Evolutionary conservation across 2,329 filamentous ascomycete genomes (phyloP), one percentile per base, ranked within the genome.

Genomic region (Ceratocystis albifundus): DNA sequence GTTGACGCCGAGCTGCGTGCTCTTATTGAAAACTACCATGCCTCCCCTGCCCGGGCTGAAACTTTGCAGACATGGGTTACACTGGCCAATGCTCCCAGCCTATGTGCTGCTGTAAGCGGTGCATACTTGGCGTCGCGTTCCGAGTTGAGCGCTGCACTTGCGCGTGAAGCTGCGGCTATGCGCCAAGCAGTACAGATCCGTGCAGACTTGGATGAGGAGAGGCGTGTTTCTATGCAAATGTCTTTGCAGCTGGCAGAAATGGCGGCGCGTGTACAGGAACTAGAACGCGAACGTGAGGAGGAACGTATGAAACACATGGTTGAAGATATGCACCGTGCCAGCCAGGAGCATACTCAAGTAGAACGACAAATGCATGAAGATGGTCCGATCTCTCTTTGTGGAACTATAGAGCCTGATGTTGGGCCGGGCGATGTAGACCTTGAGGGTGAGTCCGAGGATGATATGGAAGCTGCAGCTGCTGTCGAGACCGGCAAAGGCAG

Each of bases 11-110:
- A 41, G 6, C 45, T 67, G 30, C 53, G 62, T 10, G 30, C 44
- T 7, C 44, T 67, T 8, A 48, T 67, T 36, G 55, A 65, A 36
- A 30, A 45, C 22, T 65, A 65, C 41, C 66, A 67, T 17, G 45
- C 22, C 41, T 62, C 53, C 20, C 53, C 45, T 2, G 66, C 46
- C 20, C 55, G 45, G 5, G 66, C 63, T 2, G 30, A 55, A 25
- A 46, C 46, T n/a, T 25, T 67, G 4, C 66, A 65, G 55, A 25
- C 36, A 8, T 67, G 66, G 66, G 57, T 67, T 28, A 65, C 66
- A 4, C 41, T 65, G 30, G 62, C 62, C n/a, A 67, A 67, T 45
- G 66, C 66, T 0, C 62, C 66, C 7, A 64, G 62, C 32, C 41
- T 67, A 20, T 66, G 65, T 22, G 61, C 65, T 22, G 48, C 59